These are phyloP conservation scores for Vitis cinerea DNA, from an alignment of 164 flowering plant species.

Conservation along the genomic window DNA sequence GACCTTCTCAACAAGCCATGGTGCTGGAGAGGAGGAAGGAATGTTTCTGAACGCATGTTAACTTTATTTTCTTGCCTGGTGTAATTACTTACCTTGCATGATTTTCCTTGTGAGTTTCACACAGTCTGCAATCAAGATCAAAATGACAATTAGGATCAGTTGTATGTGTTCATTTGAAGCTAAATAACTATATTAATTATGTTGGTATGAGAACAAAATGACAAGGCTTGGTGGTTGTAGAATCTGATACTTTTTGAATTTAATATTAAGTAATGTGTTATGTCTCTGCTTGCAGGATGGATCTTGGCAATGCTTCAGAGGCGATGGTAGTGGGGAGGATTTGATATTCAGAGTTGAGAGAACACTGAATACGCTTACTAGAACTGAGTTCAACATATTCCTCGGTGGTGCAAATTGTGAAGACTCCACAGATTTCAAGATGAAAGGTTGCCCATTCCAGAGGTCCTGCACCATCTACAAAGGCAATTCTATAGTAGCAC, in stretches of 20 bases:
- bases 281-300: constrained; percentile 33
- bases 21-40: too few relatives aligned
- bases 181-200: too few relatives aligned
- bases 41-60: too few relatives aligned
- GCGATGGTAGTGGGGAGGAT: constrained; percentile 25
- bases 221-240: not conserved
- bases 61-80: too few relatives aligned
- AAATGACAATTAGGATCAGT: too few relatives aligned
- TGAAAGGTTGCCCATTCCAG: constrained; percentile 59
- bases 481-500: constrained; percentile 60
- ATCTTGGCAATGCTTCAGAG: constrained; percentile 57
- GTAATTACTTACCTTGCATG: too few relatives aligned
- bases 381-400: constrained; percentile 49
- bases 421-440: constrained; percentile 26
- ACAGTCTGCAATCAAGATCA: too few relatives aligned
- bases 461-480: constrained; percentile 70
- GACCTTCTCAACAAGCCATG: too few relatives aligned
- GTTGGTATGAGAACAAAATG: not conserved
- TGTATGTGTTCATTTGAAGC: too few relatives aligned
- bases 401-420: constrained; percentile 28
- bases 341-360: constrained; percentile 44
- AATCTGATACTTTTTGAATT: not conserved
- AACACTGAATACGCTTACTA: constrained; percentile 24
- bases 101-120: too few relatives aligned
- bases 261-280: not conserved